These are phyloP conservation scores for Macadamia tetraphylla DNA, from an alignment of 164 flowering plant genomes.

Conservation along the genomic window DNA sequence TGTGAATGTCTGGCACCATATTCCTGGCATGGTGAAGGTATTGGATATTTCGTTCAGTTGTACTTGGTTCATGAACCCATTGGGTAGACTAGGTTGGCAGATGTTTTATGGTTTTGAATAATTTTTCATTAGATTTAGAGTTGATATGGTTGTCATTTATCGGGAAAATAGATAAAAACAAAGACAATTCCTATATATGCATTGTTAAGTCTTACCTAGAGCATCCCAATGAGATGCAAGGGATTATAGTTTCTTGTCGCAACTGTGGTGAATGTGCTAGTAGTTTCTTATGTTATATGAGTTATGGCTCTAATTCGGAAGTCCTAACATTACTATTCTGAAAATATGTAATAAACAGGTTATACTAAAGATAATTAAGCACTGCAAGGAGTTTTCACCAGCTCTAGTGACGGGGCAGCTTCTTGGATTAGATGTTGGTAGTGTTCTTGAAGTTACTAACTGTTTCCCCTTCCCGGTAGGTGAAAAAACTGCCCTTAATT, in stretches of 20 bases:
- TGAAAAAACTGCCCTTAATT: background rate
- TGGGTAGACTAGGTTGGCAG: no score
- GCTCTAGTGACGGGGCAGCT: conserved; percentile 91
- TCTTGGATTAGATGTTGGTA: conserved; percentile 95
- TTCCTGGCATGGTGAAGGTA: background rate
- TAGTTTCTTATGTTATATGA: background rate
- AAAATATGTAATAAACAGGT: conserved; percentile 33
- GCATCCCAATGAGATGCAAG: background rate
- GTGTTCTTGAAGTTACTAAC: conserved; percentile 96
- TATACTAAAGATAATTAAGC: conserved; percentile 86
- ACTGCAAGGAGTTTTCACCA: conserved; percentile 91
- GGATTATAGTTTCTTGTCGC: background rate
- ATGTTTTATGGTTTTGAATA: no score
- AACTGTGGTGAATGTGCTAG: background rate
- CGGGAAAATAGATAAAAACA: no score
- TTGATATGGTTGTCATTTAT: no score
- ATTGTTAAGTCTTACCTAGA: background rate
- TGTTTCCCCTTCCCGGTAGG: conserved; percentile 96
- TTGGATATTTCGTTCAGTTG: background rate
- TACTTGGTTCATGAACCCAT: background rate
- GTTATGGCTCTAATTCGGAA: background rate
- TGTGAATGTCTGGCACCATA: no score
- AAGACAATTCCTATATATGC: no score
- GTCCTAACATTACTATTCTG: background rate
- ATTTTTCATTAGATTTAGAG: no score